Conservation (phyloP, 1,284 basidiomycete species). For the Austroboletus rostrupii region DNA sequence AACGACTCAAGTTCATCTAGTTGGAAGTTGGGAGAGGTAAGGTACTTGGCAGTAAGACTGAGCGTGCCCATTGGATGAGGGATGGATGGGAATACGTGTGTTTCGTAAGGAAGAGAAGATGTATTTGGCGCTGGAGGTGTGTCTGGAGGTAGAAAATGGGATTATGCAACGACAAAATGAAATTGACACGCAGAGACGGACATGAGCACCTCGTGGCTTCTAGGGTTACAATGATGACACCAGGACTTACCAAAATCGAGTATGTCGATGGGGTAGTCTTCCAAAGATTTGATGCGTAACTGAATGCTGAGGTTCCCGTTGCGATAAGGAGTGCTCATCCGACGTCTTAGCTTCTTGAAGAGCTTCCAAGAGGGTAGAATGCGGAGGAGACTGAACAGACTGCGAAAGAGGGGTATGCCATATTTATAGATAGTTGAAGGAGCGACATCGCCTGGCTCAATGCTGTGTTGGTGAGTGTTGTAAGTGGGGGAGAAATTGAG, state of each 20-base stretch:
- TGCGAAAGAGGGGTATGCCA: slow-evolving; percentile 73
- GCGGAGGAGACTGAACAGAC: slow-evolving; percentile 65
- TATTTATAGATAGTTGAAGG: slow-evolving; percentile 80
- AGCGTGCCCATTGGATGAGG: slow-evolving; percentile 67
- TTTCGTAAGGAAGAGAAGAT: slow-evolving; percentile 44
- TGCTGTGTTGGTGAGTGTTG: slow-evolving; percentile 18
- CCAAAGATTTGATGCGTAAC: slow-evolving; percentile 42
- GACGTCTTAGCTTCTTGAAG: slow-evolving; percentile 54
- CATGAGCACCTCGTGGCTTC: slow-evolving; percentile 29
- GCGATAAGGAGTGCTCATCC: slow-evolving; percentile 36
- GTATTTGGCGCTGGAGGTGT: slow-evolving; percentile 38
- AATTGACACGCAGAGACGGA: slow-evolving; percentile 20
- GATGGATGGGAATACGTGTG: slow-evolving; percentile 57
- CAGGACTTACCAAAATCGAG: slow-evolving; percentile 38
- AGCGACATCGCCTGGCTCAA: slow-evolving; percentile 48
- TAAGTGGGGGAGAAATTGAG: slow-evolving; percentile 45
- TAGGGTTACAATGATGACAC: slow-evolving; percentile 20
- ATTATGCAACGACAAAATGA: slow-evolving; percentile 7
- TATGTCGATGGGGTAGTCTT: slow-evolving; percentile 31
- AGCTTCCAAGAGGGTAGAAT: slow-evolving; percentile 73
- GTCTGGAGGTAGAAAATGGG: slow-evolving; percentile 28
- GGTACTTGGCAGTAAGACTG: slow-evolving; percentile 56
- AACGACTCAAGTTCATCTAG: slow-evolving; percentile 72
- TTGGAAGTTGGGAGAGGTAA: slow-evolving; percentile 62
- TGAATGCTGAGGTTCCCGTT: slow-evolving; percentile 51